Base-by-base conservation (phyloP, 345 rosid species). In the Eucalyptus erythrocorys region DNA sequence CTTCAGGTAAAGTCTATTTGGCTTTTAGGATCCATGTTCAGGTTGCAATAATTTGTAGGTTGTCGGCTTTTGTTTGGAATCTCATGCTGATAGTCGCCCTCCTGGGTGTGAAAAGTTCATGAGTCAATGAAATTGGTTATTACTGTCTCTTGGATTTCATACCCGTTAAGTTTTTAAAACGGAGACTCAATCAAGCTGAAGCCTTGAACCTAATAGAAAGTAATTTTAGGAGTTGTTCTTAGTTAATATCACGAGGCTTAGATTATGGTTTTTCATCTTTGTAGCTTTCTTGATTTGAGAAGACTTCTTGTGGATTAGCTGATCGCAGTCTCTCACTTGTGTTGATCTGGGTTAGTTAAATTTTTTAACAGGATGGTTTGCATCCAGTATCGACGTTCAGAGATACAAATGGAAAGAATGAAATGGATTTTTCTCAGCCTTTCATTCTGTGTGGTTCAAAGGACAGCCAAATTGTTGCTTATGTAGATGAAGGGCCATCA, bases 381-480 rank as follows among this genome's bases (percentile, higher is more conserved):
- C 88, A 22, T 48, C 87, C 85, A 86, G 92, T 89, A 64, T 82
- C 86, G 14, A 79, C 88, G 15, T 89, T 64, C 5, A n/a, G 57
- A 53, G 89, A 79, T 16, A 85, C 86, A 30, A 87, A 81, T 32
- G 76, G 81, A 64, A 87, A 76, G 47, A 86, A 86, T 71, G 87
- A 88, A 86, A 59, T 87, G 88, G 92, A 87, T 87, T 88, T 88
- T 59, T n/a, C 91, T 19, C 91, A 89, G 87, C 91, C 94, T 27
- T 84, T 94, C 40, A 50, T 94, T 48, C 48, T 95, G 88, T 91
- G 93, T 48, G 92, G 90, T 89, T 93, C 96, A 21, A 92, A 91
- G 88, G 90, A 92, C 88, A 92, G 89, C 32, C 92, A 90, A 37
- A 91, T 96, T 87, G 91, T 94, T 91, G 97, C 96, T 48, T 98